A percentile compares a stretch with the other conserved stretches of the same genome.
phyloP scores from a whole-genome alignment of 2,329 filamentous ascomycete genomes.

The Talaromyces sp. region DNA sequence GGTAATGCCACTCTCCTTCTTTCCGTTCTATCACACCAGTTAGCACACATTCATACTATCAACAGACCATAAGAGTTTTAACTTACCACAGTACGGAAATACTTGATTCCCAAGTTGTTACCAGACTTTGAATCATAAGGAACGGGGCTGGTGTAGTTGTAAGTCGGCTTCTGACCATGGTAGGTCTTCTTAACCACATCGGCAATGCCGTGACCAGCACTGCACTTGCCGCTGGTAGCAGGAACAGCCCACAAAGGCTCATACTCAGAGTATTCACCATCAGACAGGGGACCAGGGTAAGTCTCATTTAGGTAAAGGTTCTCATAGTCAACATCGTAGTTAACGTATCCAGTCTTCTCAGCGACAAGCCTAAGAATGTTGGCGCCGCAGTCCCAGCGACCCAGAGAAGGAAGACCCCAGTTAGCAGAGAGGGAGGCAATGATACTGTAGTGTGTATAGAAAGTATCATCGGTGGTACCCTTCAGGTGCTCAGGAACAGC shows the following conservation, averaged over 20 bases:
- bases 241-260: constrained; percentile 34
- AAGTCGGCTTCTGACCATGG: constrained; percentile 29
- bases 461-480: constrained; percentile 69
- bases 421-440: constrained; percentile 70
- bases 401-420: constrained; percentile 70
- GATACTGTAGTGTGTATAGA: constrained; percentile 73
- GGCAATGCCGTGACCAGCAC: constrained; percentile 39
- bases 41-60: not conserved
- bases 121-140: constrained; percentile 30
- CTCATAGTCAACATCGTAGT: constrained; percentile 43
- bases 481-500: constrained; percentile 66
- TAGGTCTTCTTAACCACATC: constrained; percentile 39
- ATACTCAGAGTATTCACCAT: constrained; percentile 29
- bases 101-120: constrained; percentile 31
- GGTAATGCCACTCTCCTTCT: constrained; percentile 16
- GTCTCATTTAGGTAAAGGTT: constrained; percentile 57
- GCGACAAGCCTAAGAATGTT: constrained; percentile 69
- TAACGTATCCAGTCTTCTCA: constrained; percentile 60
- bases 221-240: constrained; percentile 32
- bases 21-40: constrained; percentile 16
- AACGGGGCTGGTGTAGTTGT: constrained; percentile 40
- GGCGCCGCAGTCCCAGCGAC: constrained; percentile 71
- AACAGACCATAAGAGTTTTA: not conserved
- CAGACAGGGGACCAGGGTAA: constrained; percentile 53
- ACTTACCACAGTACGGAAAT: constrained; percentile 21